A percentile compares a stretch with the other conserved stretches of the same genome.
Evolutionary conservation across 2,329 filamentous ascomycete genomes (phyloP).

Genomic region (Blastomyces parvus): DNA sequence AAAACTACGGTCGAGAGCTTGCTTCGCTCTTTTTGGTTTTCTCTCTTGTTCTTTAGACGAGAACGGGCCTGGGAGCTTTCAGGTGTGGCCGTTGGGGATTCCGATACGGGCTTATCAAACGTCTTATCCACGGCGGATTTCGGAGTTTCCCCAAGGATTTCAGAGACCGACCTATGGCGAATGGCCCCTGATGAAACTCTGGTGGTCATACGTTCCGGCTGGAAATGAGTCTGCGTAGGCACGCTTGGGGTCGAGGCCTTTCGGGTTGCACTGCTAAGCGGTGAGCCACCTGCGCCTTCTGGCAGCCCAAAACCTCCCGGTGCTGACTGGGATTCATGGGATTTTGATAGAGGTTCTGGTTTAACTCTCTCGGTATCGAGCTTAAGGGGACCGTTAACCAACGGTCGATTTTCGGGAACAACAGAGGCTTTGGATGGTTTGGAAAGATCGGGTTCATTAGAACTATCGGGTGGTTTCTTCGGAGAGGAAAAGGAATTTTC

Average conservation of each 20-base stretch:
- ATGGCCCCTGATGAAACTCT: conserved; percentile 61
- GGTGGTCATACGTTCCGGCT: conserved; percentile 54
- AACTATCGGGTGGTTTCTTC: background rate
- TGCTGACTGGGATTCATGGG: background rate
- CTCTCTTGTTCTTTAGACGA: conserved; percentile 43
- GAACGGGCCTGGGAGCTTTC: conserved; percentile 30
- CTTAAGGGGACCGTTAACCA: background rate
- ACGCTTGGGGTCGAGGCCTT: background rate
- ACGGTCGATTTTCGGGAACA: background rate
- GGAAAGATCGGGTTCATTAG: background rate
- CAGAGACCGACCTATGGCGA: conserved; percentile 61
- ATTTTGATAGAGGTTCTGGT: background rate
- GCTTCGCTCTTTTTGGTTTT: conserved; percentile 49
- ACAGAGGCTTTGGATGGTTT: background rate
- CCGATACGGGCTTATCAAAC: conserved; percentile 26
- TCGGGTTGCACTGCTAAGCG: background rate
- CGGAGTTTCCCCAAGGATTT: conserved; percentile 56
- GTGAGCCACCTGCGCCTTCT: conserved; percentile 15
- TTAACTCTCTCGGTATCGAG: background rate
- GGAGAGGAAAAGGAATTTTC: conserved; percentile 3
- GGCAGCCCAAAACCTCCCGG: background rate
- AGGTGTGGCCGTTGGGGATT: conserved; percentile 19
- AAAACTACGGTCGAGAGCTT: conserved; percentile 70
- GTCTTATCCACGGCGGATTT: conserved; percentile 26
- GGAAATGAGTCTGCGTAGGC: conserved; percentile 20